Evolutionary conservation across 805 yeast species (phyloP), one percentile per base, ranked within the genome.

Genomic region (Hanseniaspora singularis): DNA sequence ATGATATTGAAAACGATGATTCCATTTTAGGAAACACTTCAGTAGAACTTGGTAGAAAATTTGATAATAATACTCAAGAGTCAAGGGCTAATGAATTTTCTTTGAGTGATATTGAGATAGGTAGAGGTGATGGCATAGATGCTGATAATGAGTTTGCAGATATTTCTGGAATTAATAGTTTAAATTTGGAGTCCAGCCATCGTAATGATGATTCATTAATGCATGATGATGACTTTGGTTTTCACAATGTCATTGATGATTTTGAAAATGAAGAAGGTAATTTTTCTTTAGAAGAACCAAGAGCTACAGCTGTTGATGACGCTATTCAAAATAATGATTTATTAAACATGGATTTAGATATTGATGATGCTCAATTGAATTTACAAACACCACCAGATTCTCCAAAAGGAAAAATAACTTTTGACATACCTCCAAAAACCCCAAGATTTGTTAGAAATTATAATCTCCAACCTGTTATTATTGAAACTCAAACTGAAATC

Each of bases 21-120:
- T 54, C 41, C 54, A 56, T 37, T 33, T 51, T 44, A 42, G 50
- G 28, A 39, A 36, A 79, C 54, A 69, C 66, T 27, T 79, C 88
- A 0, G 69, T 84, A 36, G 94, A 84, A 58, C 54, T 77, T 37
- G 84, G 81, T 9, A 73, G 92, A 60, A 56, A 33, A n/a, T 33
- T 32, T 31, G 43, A 54, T 37, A 52, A 57, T 28, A 60, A 60
- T 40, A 60, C 57, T 6, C 36, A 57, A 30, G 62, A 56, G 37
- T 56, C 54, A n/a, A 55, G 56, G 34, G 60, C 55, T 33, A 62
- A 51, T 10, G 66, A 64, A 45, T 80, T 74, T 48, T 62, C 76
- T 48, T 79, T 73, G 23, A 65, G 79, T 38, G 79, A 77, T 54
- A 64, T 78, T 39, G 74, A 69, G 42, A 60, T 67, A 40, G 72